Base-by-base conservation (phyloP, 75 land plant species). In the Cupressus sempervirens region DNA sequence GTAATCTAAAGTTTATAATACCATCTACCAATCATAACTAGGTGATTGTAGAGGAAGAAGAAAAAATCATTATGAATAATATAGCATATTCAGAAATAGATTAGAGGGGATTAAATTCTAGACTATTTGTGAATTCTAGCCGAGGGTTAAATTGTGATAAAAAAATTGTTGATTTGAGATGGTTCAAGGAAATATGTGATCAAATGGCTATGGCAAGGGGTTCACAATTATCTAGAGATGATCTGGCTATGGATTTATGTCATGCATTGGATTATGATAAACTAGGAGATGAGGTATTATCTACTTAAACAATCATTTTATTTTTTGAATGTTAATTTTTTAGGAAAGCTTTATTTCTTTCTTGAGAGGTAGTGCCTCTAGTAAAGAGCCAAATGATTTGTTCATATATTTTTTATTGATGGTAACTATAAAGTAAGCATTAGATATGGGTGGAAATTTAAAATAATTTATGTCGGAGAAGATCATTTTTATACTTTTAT, bases 241-340 rank as follows among this genome's bases (percentile, higher is more conserved):
- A 98, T 75, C 84, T 98, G 77, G 98, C 99, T 75, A 86, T 95
- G 87, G 89, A 96, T 76, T 83, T 98, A 40, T 91, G 95, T 80
- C 91, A 85, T 50, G 95, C 96, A 48, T 89, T 98, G 84, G 88
- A 93, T 70, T 95, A 94, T 2, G 91, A 92, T 35, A 93, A 92
- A 86, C 89, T 95, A 77, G 99, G 99, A 26, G 99, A 98, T 84
- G 96, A 96, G 97, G 99, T 98, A 88, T 35, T 65, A 12, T 41
- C 58, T 34, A 5, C 36, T 7, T 65, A n/a, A 38, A 32, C 70
- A 80, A 4, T 84, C 40, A n/a, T 32, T 34, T 52, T 81, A 6
- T 76, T 35, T 10, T 48, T 84, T 1, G 34, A 1, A 82, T 35
- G 53, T 23, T 86, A 18, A 32, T 46, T 43, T 30, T 80, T 23